These are phyloP conservation scores for Cucumis cinereus DNA, from an alignment of 306 rosid species.

Conservation along the genomic window DNA sequence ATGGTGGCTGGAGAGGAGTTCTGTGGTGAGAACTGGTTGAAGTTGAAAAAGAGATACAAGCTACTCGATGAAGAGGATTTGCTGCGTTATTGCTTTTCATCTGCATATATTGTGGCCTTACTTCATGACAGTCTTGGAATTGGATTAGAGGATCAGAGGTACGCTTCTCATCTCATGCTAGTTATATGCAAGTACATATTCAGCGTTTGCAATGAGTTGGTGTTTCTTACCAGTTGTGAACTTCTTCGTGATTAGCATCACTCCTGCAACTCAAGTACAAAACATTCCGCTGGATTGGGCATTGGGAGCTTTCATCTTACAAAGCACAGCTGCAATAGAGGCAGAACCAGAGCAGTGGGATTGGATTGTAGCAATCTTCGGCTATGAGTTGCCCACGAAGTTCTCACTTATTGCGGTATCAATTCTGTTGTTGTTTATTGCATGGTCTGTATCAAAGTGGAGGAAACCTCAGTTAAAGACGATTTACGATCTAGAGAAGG, in stretches of 20 bases:
- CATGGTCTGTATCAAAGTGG: conserved; percentile 80
- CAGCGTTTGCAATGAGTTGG: neutral
- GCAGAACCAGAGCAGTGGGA: conserved; percentile 17
- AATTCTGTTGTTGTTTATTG: conserved; percentile 48
- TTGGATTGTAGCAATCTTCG: conserved; percentile 40
- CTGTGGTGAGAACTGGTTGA: conserved; percentile 79
- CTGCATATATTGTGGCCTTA: conserved; percentile 81
- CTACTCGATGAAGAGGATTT: conserved; percentile 57
- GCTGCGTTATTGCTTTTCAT: conserved; percentile 83
- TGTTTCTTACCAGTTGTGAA: conserved; percentile 15
- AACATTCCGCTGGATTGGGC: conserved; percentile 94
- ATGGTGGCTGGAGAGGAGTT: conserved; percentile 68
- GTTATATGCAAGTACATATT: neutral
- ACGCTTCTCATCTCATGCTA: neutral
- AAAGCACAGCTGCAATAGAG: conserved; percentile 40
- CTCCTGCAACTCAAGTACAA: conserved; percentile 62
- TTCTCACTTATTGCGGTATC: conserved; percentile 41
- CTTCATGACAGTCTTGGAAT: conserved; percentile 94
- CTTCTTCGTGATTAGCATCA: conserved; percentile 40
- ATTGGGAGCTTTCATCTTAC: conserved; percentile 90
- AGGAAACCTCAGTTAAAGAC: conserved; percentile 88
- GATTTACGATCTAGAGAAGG: conserved; percentile 76
- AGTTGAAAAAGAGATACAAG: conserved; percentile 38
- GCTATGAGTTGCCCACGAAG: conserved; percentile 43
- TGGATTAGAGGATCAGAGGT: conserved; percentile 78